Evolutionary conservation across 1,284 basidiomycete species (phyloP).

Genomic region (Sporisorium iseilematis-ciliati): DNA sequence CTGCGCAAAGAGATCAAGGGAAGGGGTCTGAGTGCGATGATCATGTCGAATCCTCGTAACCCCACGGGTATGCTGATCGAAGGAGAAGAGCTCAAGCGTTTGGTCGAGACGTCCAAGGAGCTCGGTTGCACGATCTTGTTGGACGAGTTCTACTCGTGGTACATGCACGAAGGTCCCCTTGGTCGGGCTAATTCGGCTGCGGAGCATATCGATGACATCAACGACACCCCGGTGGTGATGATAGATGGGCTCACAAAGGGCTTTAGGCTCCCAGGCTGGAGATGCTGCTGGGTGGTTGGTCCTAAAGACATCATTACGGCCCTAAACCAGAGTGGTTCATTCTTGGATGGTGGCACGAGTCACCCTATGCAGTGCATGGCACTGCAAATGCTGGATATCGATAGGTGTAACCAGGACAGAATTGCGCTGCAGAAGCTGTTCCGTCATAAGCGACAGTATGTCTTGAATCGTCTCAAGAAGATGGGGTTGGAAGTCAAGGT

Average conservation of each 20-base stretch:
- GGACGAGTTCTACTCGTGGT: slow-evolving; percentile 93
- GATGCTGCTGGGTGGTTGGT: slow-evolving; percentile 89
- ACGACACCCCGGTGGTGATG: slow-evolving; percentile 83
- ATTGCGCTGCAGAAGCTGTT: slow-evolving; percentile 77
- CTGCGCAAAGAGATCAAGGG: slow-evolving; percentile 66
- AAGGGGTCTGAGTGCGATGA: slow-evolving; percentile 81
- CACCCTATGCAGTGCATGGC: slow-evolving; percentile 63
- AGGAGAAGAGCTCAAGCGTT: slow-evolving; percentile 82
- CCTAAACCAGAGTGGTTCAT: slow-evolving; percentile 55
- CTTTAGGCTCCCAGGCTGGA: slow-evolving; percentile 65
- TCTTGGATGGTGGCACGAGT: slow-evolving; percentile 57
- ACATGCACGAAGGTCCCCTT: slow-evolving; percentile 81
- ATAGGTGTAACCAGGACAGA: slow-evolving; percentile 79
- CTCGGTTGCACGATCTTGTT: slow-evolving; percentile 82
- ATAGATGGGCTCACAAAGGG: slow-evolving; percentile 94
- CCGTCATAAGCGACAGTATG: slow-evolving; percentile 88
- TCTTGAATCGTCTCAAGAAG: slow-evolving; percentile 81
- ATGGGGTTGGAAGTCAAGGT: slow-evolving; percentile 71
- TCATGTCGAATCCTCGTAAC: slow-evolving; percentile 91
- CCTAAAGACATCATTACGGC: slow-evolving; percentile 60
- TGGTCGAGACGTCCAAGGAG: slow-evolving; percentile 80
- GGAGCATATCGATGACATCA: slow-evolving; percentile 83
- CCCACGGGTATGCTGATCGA: slow-evolving; percentile 81
- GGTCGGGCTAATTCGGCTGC: slow-evolving; percentile 87
- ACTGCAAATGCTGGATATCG: slow-evolving; percentile 69